Evolutionary conservation across 139 green algal genomes (phyloP).

Genomic region (Tetraselmis striata): DNA sequence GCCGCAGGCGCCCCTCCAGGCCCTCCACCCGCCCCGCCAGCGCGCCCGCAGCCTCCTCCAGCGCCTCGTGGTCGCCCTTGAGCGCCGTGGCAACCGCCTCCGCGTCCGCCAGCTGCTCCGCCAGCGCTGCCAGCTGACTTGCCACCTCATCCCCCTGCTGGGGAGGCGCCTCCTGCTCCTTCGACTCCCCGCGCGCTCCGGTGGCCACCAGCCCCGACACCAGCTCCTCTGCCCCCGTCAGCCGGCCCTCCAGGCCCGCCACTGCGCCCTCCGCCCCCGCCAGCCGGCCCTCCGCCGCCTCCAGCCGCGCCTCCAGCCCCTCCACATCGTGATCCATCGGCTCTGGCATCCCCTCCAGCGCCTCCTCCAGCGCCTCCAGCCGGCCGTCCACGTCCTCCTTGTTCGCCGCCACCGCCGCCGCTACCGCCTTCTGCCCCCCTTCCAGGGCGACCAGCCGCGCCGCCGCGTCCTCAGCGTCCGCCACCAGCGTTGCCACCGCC

Average conservation of each 20-base stretch:
- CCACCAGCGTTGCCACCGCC: not conserved
- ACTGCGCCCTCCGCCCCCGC: not conserved
- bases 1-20: not conserved
- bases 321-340: not conserved
- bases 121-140: not conserved
- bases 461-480: not conserved
- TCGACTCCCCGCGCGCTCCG: no score
- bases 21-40: not conserved
- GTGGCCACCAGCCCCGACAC: not conserved
- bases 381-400: not conserved
- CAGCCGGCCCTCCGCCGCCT: not conserved
- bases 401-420: no score
- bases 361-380: not conserved
- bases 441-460: not conserved
- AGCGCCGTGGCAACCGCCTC: not conserved
- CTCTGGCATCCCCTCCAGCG: not conserved
- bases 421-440: not conserved
- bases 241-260: not conserved
- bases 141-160: no score
- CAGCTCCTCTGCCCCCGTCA: not conserved
- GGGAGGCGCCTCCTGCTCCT: no score
- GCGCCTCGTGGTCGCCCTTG: not conserved
- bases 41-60: not conserved
- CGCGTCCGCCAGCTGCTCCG: not conserved
- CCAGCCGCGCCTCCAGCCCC: not conserved